A percentile compares a stretch with the other conserved stretches of the same genome.
These are phyloP conservation scores for Myxozyma nipponensis DNA, from an alignment of 805 yeast genomes.

Conservation along the genomic window DNA sequence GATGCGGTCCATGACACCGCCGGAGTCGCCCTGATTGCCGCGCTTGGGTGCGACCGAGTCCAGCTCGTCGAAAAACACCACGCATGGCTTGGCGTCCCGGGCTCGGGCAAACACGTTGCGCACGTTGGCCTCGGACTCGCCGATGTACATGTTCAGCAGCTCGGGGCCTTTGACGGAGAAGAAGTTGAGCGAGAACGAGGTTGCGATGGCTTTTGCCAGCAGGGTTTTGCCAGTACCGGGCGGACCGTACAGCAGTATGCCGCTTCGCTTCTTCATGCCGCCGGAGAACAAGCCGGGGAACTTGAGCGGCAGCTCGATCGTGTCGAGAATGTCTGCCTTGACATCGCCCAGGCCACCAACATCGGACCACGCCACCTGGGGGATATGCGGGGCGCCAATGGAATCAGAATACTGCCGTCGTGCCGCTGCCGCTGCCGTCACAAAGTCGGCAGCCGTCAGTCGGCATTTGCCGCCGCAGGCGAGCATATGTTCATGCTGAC, in stretches of 20 bases:
- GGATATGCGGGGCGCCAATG: conserved; percentile 95
- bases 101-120: conserved; percentile 91
- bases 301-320: conserved; percentile 92
- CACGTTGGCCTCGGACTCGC: conserved; percentile 97
- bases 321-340: conserved; percentile 88
- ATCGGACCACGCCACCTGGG: conserved; percentile 94
- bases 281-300: conserved; percentile 84
- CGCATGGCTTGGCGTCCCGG: conserved; percentile 96
- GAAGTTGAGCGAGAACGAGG: conserved; percentile 88
- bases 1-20: conserved; percentile 98
- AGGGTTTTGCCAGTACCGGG: conserved; percentile 98
- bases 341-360: conserved; percentile 92
- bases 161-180: conserved; percentile 98
- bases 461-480: conserved; percentile 55
- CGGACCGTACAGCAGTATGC: conserved; percentile 95
- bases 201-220: conserved; percentile 94
- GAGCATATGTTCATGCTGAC: conserved; percentile 33
- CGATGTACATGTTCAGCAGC: conserved; percentile 93
- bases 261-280: conserved; percentile 91
- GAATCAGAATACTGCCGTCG: conserved; percentile 86
- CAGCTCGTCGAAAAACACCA: conserved; percentile 92
- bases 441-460: conserved; percentile 59
- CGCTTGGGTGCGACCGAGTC: conserved; percentile 98
- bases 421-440: conserved; percentile 69
- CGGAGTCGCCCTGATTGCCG: conserved; percentile 98